Conservation (phyloP, 179 eudicot genomes). For the Actinidia chinensis region DNA sequence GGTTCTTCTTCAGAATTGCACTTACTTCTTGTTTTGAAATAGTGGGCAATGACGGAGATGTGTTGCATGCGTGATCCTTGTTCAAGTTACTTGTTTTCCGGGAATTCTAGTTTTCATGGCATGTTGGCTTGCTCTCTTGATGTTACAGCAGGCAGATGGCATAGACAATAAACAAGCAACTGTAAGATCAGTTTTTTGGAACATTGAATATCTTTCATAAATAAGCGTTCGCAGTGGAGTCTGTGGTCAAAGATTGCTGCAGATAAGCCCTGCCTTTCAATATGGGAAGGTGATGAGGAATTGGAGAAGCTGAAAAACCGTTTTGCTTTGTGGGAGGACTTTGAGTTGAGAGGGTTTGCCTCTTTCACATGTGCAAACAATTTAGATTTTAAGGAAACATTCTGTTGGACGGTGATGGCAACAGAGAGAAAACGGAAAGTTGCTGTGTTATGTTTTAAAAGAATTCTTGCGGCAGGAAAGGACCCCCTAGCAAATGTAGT, state of each 20-base stretch:
- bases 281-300: constrained; percentile 49
- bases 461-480: constrained; percentile 59
- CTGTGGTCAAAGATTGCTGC: constrained; percentile 30
- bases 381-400: constrained; percentile 47
- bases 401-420: constrained; percentile 35
- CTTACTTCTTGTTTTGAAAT: constrained; percentile 48
- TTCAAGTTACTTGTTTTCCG: constrained; percentile 56
- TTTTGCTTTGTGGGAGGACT: constrained; percentile 62
- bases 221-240: constrained; percentile 44
- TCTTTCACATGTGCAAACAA: constrained; percentile 51
- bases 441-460: constrained; percentile 47
- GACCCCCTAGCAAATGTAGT: constrained; percentile 40
- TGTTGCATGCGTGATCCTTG: constrained; percentile 51
- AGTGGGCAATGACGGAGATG: constrained; percentile 46
- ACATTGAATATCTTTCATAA: constrained; percentile 44
- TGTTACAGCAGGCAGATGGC: constrained; percentile 37
- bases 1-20: constrained; percentile 53
- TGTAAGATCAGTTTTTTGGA: constrained; percentile 50
- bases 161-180: constrained; percentile 36
- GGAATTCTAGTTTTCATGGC: constrained; percentile 54
- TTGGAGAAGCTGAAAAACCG: constrained; percentile 44
- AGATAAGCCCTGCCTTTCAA: constrained; percentile 45
- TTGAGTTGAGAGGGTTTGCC: constrained; percentile 62
- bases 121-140: constrained; percentile 62
- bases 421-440: constrained; percentile 45